Conservation (phyloP, 2,329 filamentous ascomycete species). For the Trichoderma atroviride region DNA sequence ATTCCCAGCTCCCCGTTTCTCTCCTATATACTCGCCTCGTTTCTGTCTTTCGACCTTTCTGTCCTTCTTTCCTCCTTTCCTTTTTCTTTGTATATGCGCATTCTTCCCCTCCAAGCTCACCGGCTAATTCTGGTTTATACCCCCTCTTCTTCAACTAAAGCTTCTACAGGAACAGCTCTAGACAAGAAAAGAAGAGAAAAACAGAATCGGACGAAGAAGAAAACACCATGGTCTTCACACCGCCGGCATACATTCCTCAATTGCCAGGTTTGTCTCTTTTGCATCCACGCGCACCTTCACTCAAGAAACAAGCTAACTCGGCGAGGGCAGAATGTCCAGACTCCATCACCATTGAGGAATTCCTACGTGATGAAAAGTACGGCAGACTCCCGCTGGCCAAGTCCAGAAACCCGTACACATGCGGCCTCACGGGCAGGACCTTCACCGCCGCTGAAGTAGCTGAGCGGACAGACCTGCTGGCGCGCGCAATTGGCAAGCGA, state of each 20-base stretch:
- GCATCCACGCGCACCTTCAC: neutral
- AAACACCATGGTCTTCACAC: constrained; percentile 56
- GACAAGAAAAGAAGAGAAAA: neutral
- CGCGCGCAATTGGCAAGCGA: constrained; percentile 69
- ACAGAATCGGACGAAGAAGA: neutral
- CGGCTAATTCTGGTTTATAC: neutral
- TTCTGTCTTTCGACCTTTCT: neutral
- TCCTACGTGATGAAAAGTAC: constrained; percentile 73
- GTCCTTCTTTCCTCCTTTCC: neutral
- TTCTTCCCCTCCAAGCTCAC: neutral
- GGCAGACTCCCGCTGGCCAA: constrained; percentile 65
- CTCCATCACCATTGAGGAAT: constrained; percentile 72
- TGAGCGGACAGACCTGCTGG: constrained; percentile 66
- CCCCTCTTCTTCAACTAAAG: neutral
- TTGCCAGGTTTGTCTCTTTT: constrained; percentile 45
- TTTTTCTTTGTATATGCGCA: neutral
- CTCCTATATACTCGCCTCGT: neutral
- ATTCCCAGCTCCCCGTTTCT: neutral
- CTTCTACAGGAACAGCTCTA: neutral
- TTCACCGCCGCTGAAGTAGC: constrained; percentile 66
- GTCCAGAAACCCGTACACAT: constrained; percentile 73
- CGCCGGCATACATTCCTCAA: constrained; percentile 56
- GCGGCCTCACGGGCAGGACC: constrained; percentile 70
- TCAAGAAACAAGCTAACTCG: neutral
- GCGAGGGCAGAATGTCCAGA: constrained; percentile 65